A percentile compares a stretch with the other conserved stretches of the same genome.
These are phyloP conservation scores for Phytophthora constricta DNA, from an alignment of 352 stramenopile genomes.

Conservation along the genomic window DNA sequence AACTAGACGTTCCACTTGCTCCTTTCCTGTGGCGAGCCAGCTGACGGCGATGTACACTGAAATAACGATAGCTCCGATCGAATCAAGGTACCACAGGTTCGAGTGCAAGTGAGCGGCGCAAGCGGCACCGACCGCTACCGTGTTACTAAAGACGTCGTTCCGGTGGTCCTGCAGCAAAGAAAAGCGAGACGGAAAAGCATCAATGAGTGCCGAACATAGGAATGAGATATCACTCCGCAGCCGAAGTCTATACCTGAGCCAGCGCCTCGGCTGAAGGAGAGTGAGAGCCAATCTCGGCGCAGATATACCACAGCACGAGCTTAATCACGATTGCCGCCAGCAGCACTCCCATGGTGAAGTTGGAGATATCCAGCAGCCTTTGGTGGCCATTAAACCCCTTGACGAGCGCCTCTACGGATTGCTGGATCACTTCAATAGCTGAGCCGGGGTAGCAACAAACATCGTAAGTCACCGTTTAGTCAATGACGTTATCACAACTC, in stretches of 20 bases:
- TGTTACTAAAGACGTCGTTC: constrained; percentile 97
- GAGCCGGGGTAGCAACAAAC: neutral
- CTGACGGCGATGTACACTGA: constrained; percentile 96
- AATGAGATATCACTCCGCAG: neutral
- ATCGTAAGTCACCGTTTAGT: neutral
- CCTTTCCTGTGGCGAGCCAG: constrained; percentile 95
- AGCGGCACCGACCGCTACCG: constrained; percentile 88
- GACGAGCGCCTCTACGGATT: constrained; percentile 86
- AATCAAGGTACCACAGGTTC: constrained; percentile 95
- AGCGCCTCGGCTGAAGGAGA: constrained; percentile 79
- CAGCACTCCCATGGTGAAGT: constrained; percentile 72
- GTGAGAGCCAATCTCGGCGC: constrained; percentile 62
- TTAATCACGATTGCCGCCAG: constrained; percentile 82
- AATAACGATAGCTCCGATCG: constrained; percentile 94
- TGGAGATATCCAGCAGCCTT: constrained; percentile 74
- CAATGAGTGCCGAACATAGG: neutral
- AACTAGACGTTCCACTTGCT: constrained; percentile 94
- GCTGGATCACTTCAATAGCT: constrained; percentile 95
- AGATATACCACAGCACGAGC: constrained; percentile 83
- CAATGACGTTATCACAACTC: constrained; percentile 9
- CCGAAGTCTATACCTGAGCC: constrained; percentile 53
- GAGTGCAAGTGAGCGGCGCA: constrained; percentile 63
- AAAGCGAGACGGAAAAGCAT: neutral
- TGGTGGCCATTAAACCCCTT: constrained; percentile 66
- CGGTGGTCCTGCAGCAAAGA: constrained; percentile 91